phyloP scores from a whole-genome alignment of 169 alveolate genomes.

The Cryptosporidium viatorum region DNA sequence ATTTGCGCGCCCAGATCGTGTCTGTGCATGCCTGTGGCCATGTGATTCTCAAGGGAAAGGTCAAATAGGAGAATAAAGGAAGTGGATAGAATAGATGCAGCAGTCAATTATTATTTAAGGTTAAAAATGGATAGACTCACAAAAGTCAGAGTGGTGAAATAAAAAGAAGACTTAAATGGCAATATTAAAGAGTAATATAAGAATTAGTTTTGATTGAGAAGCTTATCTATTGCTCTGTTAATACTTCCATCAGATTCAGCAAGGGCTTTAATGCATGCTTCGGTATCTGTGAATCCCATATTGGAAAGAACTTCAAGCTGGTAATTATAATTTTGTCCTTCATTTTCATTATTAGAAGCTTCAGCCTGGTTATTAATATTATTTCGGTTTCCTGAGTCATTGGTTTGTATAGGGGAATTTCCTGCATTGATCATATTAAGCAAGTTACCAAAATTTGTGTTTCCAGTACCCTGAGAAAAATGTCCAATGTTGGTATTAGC shows the following conservation, averaged over 20 bases:
- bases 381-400: neutral
- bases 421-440: conserved; percentile 31
- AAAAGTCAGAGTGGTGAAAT: neutral
- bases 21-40: neutral
- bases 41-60: no score
- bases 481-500: neutral
- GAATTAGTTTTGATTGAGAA: conserved; percentile 73
- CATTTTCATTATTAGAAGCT: neutral
- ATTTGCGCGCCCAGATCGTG: neutral
- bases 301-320: conserved; percentile 82
- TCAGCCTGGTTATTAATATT: neutral
- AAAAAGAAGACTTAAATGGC: neutral
- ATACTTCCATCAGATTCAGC: conserved; percentile 86
- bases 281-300: conserved; percentile 86
- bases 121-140: neutral
- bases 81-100: no score
- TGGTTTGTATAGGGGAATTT: neutral
- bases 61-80: neutral
- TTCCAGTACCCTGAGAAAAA: neutral
- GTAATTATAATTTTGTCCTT: conserved; percentile 41
- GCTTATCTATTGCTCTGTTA: conserved; percentile 83
- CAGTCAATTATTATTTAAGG: no score
- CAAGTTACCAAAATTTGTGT: conserved; percentile 18
- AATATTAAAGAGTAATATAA: neutral
- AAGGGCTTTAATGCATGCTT: conserved; percentile 83